Conservation (phyloP, 805 yeast genomes). For the Spathaspora gorwiae region DNA sequence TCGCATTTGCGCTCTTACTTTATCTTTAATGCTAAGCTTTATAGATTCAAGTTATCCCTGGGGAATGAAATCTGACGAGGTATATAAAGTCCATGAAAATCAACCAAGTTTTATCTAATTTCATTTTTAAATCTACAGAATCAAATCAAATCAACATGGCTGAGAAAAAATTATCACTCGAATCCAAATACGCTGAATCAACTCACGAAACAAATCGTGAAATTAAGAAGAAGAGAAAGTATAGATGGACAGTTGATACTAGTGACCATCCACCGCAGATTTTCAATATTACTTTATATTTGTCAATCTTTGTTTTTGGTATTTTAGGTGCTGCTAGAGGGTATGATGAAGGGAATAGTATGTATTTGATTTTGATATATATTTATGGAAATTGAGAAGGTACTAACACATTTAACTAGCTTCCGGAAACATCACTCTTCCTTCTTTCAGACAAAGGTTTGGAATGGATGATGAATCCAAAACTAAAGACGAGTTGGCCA, state of each 20-base stretch:
- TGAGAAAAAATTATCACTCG: no score
- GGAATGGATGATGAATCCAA: conserved; percentile 37
- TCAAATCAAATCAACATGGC: no score
- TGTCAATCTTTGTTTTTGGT: conserved; percentile 46
- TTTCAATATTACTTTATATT: conserved; percentile 40
- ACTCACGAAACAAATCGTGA: neutral
- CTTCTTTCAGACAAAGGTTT: conserved; percentile 36
- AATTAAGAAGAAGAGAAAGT: conserved; percentile 3
- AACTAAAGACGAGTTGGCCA: conserved; percentile 31
- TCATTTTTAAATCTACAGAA: no score
- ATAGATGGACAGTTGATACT: conserved; percentile 18
- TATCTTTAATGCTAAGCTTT: no score
- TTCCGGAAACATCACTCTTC: conserved; percentile 41
- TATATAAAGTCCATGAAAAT: no score
- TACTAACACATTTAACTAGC: conserved; percentile 8
- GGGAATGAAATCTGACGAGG: no score
- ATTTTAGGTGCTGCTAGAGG: conserved; percentile 53
- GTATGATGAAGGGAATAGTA: conserved; percentile 46
- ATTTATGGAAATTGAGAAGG: neutral
- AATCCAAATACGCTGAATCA: no score
- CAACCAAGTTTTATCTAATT: no score
- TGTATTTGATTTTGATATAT: neutral
- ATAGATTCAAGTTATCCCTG: no score
- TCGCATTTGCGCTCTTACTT: no score
- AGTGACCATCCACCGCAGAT: conserved; percentile 32